phyloP scores from a whole-genome alignment of 768 basidiomycete species.

The Naganishia vaughanmartiniae region DNA sequence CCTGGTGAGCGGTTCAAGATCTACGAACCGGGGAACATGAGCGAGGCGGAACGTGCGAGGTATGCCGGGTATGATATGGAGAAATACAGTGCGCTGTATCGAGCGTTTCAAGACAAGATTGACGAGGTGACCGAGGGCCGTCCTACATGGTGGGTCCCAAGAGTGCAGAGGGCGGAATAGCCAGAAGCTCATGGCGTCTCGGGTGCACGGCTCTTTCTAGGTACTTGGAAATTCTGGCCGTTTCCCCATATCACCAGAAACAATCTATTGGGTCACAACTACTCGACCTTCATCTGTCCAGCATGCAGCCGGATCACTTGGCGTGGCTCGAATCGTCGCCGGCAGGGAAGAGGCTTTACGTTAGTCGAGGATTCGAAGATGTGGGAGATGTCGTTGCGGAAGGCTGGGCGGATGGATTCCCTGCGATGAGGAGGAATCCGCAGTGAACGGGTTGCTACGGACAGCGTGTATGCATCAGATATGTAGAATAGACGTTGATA shows the following conservation, averaged over 20 bases:
- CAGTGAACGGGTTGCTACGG: neutral
- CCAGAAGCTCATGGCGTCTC: neutral
- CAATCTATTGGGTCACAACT: constrained; percentile 23
- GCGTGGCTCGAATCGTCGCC: constrained; percentile 31
- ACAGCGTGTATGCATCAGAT: neutral
- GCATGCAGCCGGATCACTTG: neutral
- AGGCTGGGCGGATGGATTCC: constrained; percentile 31
- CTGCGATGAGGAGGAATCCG: constrained; percentile 27
- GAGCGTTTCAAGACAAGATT: constrained; percentile 29
- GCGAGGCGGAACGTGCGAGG: constrained; percentile 12
- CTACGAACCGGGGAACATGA: constrained; percentile 5
- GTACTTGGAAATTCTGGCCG: constrained; percentile 32
- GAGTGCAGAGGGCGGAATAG: too few species aligned
- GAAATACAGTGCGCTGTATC: constrained; percentile 26
- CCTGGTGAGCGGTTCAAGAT: constrained; percentile 21
- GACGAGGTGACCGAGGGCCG: constrained; percentile 11
- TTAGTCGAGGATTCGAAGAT: constrained; percentile 27
- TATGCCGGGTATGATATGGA: constrained; percentile 23
- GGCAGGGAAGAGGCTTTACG: constrained; percentile 25
- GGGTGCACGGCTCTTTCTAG: neutral
- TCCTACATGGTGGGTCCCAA: constrained; percentile 7
- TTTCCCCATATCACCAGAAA: constrained; percentile 26
- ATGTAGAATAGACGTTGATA: neutral
- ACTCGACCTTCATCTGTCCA: constrained; percentile 30
- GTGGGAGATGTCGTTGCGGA: constrained; percentile 26